Conservation (phyloP, 1,284 basidiomycete genomes). For the Vanrija humicola region DNA sequence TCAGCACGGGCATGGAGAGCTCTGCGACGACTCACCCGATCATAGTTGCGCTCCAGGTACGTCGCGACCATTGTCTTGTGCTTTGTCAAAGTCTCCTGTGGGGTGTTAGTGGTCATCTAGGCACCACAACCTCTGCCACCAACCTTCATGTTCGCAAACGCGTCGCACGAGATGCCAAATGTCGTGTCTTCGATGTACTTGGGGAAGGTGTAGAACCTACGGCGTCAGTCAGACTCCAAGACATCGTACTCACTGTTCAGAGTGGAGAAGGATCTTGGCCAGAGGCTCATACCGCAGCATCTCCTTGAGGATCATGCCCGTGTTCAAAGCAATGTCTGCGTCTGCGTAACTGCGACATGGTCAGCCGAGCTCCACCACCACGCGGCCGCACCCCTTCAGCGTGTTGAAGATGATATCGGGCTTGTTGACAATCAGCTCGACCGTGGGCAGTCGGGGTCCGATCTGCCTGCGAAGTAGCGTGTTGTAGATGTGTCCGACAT, state of each 20-base stretch:
- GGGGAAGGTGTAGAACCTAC: slow-evolving; percentile 92
- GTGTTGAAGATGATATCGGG: slow-evolving; percentile 86
- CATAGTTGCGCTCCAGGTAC: slow-evolving; percentile 94
- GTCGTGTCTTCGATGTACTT: slow-evolving; percentile 96
- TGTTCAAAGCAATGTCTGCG: slow-evolving; percentile 92
- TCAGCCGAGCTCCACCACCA: slow-evolving; percentile 1
- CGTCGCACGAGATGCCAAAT: slow-evolving; percentile 97
- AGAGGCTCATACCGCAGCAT: slow-evolving; percentile 92
- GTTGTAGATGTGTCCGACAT: slow-evolving; percentile 95
- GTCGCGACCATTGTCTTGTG: slow-evolving; percentile 97
- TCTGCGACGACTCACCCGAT: slow-evolving; percentile 60
- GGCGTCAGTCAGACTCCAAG: slow-evolving; percentile 7
- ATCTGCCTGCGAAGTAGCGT: slow-evolving; percentile 92
- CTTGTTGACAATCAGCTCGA: slow-evolving; percentile 82
- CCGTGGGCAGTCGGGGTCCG: slow-evolving; percentile 86
- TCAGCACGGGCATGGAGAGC: not conserved
- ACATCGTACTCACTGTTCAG: slow-evolving; percentile 69
- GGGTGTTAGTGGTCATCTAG: not conserved
- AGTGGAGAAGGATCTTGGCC: slow-evolving; percentile 84
- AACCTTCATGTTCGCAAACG: slow-evolving; percentile 88
- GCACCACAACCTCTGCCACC: not conserved
- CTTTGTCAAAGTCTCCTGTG: slow-evolving; percentile 77
- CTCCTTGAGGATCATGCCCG: slow-evolving; percentile 95
- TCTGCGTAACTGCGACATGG: slow-evolving; percentile 65
- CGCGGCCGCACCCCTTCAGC: slow-evolving; percentile 59